Evolutionary conservation across 768 basidiomycete genomes (phyloP).

Genomic region (Tricholomella constricta): DNA sequence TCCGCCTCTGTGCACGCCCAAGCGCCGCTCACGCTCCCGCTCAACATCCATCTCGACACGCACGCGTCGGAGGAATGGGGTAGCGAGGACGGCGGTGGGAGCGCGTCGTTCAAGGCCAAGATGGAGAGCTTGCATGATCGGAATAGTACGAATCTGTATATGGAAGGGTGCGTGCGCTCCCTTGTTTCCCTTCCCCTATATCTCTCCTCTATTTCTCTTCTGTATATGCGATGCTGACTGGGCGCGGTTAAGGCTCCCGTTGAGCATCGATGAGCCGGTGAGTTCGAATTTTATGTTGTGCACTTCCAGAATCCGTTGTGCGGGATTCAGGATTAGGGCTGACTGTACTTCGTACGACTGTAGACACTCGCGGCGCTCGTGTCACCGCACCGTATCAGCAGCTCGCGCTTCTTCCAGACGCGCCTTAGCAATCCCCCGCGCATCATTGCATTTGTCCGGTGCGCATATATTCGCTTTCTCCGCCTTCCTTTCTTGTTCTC

Average conservation of each 20-base stretch:
- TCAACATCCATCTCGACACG: not conserved
- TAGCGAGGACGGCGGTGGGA: constrained; percentile 18
- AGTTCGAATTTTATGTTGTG: constrained; percentile 18
- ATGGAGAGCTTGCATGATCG: constrained; percentile 76
- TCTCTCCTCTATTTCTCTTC: not conserved
- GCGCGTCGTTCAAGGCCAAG: constrained; percentile 66
- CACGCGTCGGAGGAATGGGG: constrained; percentile 16
- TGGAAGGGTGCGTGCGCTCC: constrained; percentile 71
- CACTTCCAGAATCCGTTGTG: too few relatives aligned
- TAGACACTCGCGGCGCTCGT: constrained; percentile 68
- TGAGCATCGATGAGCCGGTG: constrained; percentile 70
- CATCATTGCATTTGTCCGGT: constrained; percentile 85
- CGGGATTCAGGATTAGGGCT: too few relatives aligned
- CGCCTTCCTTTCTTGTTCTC: not conserved
- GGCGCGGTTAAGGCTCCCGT: too few relatives aligned
- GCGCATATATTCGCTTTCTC: constrained; percentile 14
- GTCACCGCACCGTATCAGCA: constrained; percentile 70
- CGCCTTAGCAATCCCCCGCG: constrained; percentile 73
- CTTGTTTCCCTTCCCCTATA: not conserved
- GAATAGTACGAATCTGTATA: constrained; percentile 75
- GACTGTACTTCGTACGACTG: too few relatives aligned
- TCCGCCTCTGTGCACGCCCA: not conserved
- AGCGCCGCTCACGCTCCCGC: constrained; percentile 8
- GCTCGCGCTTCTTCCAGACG: constrained; percentile 80
- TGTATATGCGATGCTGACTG: too few relatives aligned